A percentile compares a stretch with the other conserved stretches of the same genome.
phyloP scores from a whole-genome alignment of 495 filamentous ascomycete species.

The Corynascus novoguineensis region DNA sequence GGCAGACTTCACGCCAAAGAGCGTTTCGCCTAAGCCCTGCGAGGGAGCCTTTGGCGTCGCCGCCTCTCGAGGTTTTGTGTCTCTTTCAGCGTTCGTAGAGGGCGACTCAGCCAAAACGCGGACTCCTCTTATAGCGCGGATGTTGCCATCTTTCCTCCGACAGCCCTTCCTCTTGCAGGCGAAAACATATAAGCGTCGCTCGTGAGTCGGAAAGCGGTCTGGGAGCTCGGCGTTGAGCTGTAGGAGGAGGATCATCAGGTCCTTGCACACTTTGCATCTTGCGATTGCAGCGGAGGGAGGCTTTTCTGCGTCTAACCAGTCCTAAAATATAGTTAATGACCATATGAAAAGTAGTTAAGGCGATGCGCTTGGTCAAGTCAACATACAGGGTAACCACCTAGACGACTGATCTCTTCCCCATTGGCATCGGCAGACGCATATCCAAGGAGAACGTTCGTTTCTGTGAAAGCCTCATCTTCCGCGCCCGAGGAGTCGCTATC shows the following conservation, averaged over 20 bases:
- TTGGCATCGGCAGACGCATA: slow-evolving; percentile 79
- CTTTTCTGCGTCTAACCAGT: slow-evolving; percentile 66
- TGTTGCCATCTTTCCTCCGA: slow-evolving; percentile 72
- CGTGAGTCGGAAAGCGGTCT: slow-evolving; percentile 75
- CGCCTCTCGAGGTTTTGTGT: slow-evolving; percentile 18
- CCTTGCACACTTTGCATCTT: slow-evolving; percentile 84
- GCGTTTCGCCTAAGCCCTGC: slow-evolving; percentile 46
- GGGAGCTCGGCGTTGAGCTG: slow-evolving; percentile 90
- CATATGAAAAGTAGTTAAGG: neutral
- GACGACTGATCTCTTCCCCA: slow-evolving; percentile 79
- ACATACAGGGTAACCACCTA: slow-evolving; percentile 82
- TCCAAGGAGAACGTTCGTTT: slow-evolving; percentile 86
- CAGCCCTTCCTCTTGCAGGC: slow-evolving; percentile 73
- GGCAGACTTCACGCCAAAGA: slow-evolving; percentile 48
- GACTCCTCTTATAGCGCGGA: slow-evolving; percentile 64
- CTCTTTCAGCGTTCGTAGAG: slow-evolving; percentile 4
- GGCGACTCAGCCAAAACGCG: slow-evolving; percentile 39
- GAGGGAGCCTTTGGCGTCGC: slow-evolving; percentile 17
- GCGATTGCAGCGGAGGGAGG: slow-evolving; percentile 74
- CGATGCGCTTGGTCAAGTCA: neutral
- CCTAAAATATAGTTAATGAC: slow-evolving; percentile 42
- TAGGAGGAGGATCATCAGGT: slow-evolving; percentile 74
- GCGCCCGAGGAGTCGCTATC: slow-evolving; percentile 77
- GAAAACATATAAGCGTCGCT: slow-evolving; percentile 81
- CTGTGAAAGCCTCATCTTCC: slow-evolving; percentile 66